phyloP scores from a whole-genome alignment of 164 flowering plant genomes.

The Nelumbo lutea region DNA sequence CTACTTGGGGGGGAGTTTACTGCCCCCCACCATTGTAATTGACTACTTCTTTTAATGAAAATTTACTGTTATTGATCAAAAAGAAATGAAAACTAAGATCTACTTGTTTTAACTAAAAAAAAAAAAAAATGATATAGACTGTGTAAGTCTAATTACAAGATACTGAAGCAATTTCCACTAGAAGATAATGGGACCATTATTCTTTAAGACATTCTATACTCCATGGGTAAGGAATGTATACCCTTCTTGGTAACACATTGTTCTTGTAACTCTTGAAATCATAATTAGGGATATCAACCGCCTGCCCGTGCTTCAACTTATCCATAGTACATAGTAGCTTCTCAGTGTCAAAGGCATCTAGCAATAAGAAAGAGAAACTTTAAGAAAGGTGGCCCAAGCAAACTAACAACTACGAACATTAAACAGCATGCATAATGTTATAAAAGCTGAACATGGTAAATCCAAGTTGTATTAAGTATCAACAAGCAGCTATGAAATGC shows the following conservation, averaged over 20 bases:
- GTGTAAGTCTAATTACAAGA: too few relatives aligned
- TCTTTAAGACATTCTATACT: slow-evolving; percentile 2
- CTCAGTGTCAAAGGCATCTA: slow-evolving; percentile 98
- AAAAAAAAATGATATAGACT: background rate
- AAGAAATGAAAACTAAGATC: too few relatives aligned
- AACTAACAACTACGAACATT: too few relatives aligned
- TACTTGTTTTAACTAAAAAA: background rate
- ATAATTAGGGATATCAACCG: slow-evolving; percentile 87
- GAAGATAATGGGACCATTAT: slow-evolving; percentile 1
- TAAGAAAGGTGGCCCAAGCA: slow-evolving; percentile 4
- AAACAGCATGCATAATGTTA: too few relatives aligned
- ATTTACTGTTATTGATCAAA: too few relatives aligned
- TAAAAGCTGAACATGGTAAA: too few relatives aligned
- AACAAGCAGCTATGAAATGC: too few relatives aligned
- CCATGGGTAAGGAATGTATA: slow-evolving; percentile 17
- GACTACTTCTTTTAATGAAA: too few relatives aligned
- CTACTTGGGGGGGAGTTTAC: too few relatives aligned
- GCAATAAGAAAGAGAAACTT: slow-evolving; percentile 6
- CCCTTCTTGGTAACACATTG: slow-evolving; percentile 71
- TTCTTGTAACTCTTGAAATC: slow-evolving; percentile 86
- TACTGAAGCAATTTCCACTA: background rate
- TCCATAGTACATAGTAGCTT: slow-evolving; percentile 60
- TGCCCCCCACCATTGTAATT: too few relatives aligned
- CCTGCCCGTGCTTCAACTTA: slow-evolving; percentile 64
- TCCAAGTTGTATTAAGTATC: too few relatives aligned